Evolutionary conservation across 768 basidiomycete genomes (phyloP), one percentile per base, ranked within the genome.

Genomic region (Amanita pallidorosea): DNA sequence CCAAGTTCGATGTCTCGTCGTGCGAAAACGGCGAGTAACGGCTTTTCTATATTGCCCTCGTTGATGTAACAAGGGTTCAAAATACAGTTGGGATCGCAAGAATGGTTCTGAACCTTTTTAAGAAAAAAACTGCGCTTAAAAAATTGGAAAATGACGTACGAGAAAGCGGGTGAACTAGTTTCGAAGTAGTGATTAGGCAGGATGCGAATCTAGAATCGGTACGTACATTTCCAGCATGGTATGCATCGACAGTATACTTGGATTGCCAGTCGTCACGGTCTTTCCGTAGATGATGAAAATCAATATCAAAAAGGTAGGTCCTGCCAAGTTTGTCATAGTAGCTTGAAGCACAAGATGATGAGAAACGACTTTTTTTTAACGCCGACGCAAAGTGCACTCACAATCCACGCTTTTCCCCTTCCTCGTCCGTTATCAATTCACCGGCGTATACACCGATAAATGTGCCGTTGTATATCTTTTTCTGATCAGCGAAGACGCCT

Each of bases 101-200:
- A 90, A 57, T 96, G 91, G 56, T 95, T 96, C 90, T 93, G n/a
- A n/a, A n/a, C n/a, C n/a, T n/a, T n/a, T n/a, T 23, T 2, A 27
- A n/a, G 53, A 22, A 36, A 45, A 7, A 33, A 27, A 23, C 1
- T 5, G 38, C 6, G 25, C 9, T 44, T 27, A 45, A 53, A 47
- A 23, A 13, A 31, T 29, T 22, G 20, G 4, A 15, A 45, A 2
- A 4, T 45, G 12, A 70, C 79, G 59, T 61, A 88, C 91, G 57
- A 94, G 65, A 59, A 88, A 95, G 29, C 92, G 79, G n/a, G 92
- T 93, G 65, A 93, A 92, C 91, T 94, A 56, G 9, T 53, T 20
- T 11, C 31, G 46, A 35, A 41, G 12, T 20, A 8, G 11, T 22
- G 17, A 8, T 29, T 15, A 29, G 43, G 22, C 15, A 22, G 53